Conservation (phyloP, 225 moss, liverwort and hornwort species). For the Lunularia cruciata region DNA sequence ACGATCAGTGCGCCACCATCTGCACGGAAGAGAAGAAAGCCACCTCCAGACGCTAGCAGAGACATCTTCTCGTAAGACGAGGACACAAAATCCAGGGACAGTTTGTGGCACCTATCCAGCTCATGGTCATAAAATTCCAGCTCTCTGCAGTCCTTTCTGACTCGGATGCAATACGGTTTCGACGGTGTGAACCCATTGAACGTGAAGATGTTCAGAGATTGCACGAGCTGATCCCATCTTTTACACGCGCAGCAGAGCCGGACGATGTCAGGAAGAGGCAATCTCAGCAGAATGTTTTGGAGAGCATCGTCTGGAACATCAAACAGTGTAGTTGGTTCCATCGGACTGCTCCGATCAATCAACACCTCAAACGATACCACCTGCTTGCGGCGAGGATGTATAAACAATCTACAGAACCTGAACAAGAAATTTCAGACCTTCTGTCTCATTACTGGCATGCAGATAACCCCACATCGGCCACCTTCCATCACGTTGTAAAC, state of each 20-base stretch:
- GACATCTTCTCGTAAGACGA: slow-evolving; percentile 1
- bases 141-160: slow-evolving; percentile 7
- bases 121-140: background rate
- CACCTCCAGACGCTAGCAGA: slow-evolving; percentile 12
- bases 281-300: slow-evolving; percentile 2
- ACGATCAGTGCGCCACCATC: slow-evolving; percentile 7
- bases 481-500: background rate
- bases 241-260: slow-evolving; percentile 3
- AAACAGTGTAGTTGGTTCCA: background rate
- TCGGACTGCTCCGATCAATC: background rate
- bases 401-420: background rate
- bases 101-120: slow-evolving; percentile 4
- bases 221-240: background rate
- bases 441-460: background rate
- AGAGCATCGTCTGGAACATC: slow-evolving; percentile 14
- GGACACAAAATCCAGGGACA: background rate
- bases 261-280: slow-evolving; percentile 5
- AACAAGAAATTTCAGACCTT: background rate
- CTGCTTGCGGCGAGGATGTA: background rate
- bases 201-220: background rate
- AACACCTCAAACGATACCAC: background rate
- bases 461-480: background rate
- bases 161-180: background rate
- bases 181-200: background rate
- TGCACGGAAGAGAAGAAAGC: background rate